Evolutionary conservation across 176 grass and related monocot species (phyloP).

Genomic region (Aegilops sharonensis): DNA sequence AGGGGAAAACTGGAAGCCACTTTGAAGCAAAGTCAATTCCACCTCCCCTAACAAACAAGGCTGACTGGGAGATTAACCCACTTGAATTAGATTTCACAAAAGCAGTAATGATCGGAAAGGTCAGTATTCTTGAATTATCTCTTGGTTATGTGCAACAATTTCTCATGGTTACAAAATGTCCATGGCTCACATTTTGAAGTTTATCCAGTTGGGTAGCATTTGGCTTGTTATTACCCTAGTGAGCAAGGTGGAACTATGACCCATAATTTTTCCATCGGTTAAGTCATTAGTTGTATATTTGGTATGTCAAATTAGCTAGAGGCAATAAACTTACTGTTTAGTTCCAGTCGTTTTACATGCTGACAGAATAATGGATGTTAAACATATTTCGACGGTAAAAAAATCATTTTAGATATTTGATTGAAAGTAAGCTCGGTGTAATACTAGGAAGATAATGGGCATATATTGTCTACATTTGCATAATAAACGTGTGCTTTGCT

Average conservation of each 20-base stretch:
- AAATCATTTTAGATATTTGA: neutral
- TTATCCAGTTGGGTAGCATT: conserved; percentile 4
- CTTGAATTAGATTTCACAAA: conserved; percentile 88
- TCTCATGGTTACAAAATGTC: neutral
- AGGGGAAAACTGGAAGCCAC: conserved; percentile 99
- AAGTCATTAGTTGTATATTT: neutral
- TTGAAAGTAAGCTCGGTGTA: neutral
- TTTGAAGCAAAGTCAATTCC: conserved; percentile 96
- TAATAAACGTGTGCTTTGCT: neutral
- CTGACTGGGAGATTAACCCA: conserved; percentile 98
- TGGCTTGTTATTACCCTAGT: neutral
- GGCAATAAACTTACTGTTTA: neutral
- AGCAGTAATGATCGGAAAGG: conserved; percentile 84
- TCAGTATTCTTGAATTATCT: conserved; percentile 26
- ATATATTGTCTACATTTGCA: neutral
- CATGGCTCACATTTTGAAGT: neutral
- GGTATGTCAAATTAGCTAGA: neutral
- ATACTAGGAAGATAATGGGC: neutral
- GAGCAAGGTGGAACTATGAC: neutral
- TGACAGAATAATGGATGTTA: neutral
- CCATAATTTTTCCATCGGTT: neutral
- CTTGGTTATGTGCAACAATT: neutral
- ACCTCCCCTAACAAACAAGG: conserved; percentile 95
- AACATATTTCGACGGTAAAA: conserved; percentile 9
- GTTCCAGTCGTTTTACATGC: neutral